Conservation (phyloP, 768 basidiomycete genomes). For the Phaeotremella skinneri region DNA sequence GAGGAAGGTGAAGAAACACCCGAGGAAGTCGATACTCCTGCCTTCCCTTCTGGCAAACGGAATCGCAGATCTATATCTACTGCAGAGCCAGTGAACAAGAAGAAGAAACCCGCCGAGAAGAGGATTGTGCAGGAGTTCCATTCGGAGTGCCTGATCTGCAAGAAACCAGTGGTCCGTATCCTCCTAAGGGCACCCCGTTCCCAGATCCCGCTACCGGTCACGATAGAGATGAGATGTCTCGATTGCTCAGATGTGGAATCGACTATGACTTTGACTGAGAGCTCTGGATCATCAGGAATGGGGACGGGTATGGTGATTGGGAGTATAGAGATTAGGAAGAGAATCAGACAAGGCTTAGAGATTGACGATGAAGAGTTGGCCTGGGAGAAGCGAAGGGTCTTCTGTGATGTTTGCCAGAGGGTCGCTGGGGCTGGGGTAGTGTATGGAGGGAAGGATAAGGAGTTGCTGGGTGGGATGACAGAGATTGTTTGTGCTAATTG, state of each 20-base stretch:
- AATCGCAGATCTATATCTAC: slow-evolving; percentile 14
- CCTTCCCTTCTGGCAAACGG: neutral
- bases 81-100: slow-evolving; percentile 10
- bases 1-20: neutral
- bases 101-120: slow-evolving; percentile 28
- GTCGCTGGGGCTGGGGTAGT: slow-evolving; percentile 32
- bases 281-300: neutral
- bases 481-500: slow-evolving; percentile 44
- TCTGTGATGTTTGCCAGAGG: slow-evolving; percentile 49
- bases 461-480: slow-evolving; percentile 24
- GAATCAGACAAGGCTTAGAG: slow-evolving; percentile 32
- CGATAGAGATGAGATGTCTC: slow-evolving; percentile 22
- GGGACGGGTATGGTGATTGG: slow-evolving; percentile 21
- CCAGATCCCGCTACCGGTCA: slow-evolving; percentile 27
- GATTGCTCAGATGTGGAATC: slow-evolving; percentile 24
- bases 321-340: slow-evolving; percentile 39
- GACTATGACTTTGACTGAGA: slow-evolving; percentile 19
- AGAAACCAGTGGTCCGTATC: slow-evolving; percentile 23
- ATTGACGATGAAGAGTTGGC: slow-evolving; percentile 36
- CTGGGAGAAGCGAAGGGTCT: slow-evolving; percentile 23
- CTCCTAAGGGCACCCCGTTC: slow-evolving; percentile 39
- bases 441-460: slow-evolving; percentile 24
- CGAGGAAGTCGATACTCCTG: neutral
- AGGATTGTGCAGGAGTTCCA: slow-evolving; percentile 26
- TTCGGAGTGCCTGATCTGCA: slow-evolving; percentile 25